A percentile compares a stretch with the other conserved stretches of the same genome.
Conservation (phyloP, 139 green algal species). For the Coelastrella sp. region DNA sequence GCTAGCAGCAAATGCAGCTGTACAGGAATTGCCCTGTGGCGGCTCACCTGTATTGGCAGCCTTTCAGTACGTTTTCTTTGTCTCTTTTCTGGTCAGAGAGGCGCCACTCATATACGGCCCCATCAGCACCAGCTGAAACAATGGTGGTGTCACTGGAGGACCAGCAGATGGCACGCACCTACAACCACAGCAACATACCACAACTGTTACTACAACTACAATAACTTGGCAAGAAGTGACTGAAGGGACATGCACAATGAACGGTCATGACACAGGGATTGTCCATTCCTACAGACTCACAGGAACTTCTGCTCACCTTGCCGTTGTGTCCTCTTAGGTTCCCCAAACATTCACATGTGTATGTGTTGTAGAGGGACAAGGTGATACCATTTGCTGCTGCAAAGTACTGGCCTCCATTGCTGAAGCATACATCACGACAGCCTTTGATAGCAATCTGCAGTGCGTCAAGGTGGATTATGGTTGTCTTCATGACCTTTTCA, state of each 20-base stretch:
- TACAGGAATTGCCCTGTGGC: no score
- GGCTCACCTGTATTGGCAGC: slow-evolving; percentile 43
- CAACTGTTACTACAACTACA: no score
- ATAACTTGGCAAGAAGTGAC: no score
- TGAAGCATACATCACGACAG: slow-evolving; percentile 76
- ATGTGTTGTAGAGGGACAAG: slow-evolving; percentile 89
- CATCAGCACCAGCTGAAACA: slow-evolving; percentile 85
- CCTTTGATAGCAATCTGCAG: slow-evolving; percentile 79
- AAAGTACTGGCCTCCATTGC: slow-evolving; percentile 90
- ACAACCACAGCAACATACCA: slow-evolving; percentile 3
- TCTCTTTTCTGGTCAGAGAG: slow-evolving; percentile 77
- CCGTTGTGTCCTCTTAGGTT: slow-evolving; percentile 88
- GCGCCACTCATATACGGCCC: slow-evolving; percentile 92
- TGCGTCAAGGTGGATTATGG: no score
- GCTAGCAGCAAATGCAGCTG: no score
- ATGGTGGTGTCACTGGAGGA: slow-evolving; percentile 78
- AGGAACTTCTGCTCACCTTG: slow-evolving; percentile 62
- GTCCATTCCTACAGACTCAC: not conserved
- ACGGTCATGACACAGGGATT: not conserved
- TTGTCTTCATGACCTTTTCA: no score
- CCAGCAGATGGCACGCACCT: slow-evolving; percentile 83
- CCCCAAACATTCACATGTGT: slow-evolving; percentile 88
- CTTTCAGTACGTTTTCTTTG: slow-evolving; percentile 73
- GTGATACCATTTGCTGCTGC: slow-evolving; percentile 89
- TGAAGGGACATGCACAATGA: no score